These are phyloP conservation scores for Polytolypa hystricis DNA, from an alignment of 2,329 filamentous ascomycete species.

Conservation along the genomic window DNA sequence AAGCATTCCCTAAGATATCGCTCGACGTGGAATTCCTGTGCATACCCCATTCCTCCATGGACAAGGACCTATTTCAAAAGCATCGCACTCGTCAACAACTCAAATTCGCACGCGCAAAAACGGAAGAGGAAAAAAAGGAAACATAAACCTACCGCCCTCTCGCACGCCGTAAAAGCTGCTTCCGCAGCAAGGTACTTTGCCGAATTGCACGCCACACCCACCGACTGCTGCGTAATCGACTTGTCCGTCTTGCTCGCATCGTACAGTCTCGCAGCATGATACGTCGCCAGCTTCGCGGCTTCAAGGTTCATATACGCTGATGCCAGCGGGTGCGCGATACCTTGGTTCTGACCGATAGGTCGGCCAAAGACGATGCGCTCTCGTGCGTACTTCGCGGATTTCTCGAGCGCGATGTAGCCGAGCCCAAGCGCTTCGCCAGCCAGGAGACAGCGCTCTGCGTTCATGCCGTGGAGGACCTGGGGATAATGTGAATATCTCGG, in stretches of 20 bases:
- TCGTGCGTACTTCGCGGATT: conserved; percentile 54
- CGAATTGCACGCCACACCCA: conserved; percentile 50
- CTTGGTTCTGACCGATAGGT: conserved; percentile 50
- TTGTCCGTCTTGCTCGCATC: conserved; percentile 43
- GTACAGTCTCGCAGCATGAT: conserved; percentile 49
- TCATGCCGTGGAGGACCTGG: conserved; percentile 64
- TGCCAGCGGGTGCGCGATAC: conserved; percentile 48
- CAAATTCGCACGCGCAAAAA: neutral
- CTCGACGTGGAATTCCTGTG: conserved; percentile 52
- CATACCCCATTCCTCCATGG: conserved; percentile 54
- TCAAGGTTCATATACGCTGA: conserved; percentile 51
- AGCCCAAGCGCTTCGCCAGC: conserved; percentile 71
- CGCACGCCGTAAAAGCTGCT: conserved; percentile 49
- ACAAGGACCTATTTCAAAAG: conserved; percentile 23
- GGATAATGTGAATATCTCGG: too few relatives aligned
- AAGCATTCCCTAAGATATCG: conserved; percentile 49
- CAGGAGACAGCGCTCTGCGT: conserved; percentile 63
- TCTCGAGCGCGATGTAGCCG: conserved; percentile 59
- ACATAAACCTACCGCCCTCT: conserved; percentile 51
- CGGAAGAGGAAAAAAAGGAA: conserved; percentile 1
- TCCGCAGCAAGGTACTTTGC: conserved; percentile 51
- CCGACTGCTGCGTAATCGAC: conserved; percentile 42
- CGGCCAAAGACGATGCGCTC: conserved; percentile 52
- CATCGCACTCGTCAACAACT: neutral
- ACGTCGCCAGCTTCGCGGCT: conserved; percentile 50